phyloP scores from a whole-genome alignment of 164 flowering plant genomes.

The Sedum album region DNA sequence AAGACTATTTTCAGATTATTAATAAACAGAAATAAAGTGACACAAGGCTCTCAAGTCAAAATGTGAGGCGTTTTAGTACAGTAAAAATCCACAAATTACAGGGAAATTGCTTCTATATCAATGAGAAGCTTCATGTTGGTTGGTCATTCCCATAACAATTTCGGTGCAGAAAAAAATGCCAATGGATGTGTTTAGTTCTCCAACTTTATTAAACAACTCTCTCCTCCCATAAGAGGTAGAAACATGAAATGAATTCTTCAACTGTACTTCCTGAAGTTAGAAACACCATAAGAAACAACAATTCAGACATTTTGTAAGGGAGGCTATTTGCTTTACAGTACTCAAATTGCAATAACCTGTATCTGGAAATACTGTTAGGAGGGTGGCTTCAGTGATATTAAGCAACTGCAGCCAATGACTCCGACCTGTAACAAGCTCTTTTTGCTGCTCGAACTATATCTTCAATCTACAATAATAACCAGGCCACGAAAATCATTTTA shows the following conservation, averaged over 20 bases:
- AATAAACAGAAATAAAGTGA: no score
- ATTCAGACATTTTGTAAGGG: neutral
- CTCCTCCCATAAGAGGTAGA: neutral
- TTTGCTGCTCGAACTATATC: constrained; percentile 6
- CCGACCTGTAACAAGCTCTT: constrained; percentile 3
- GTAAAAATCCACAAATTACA: neutral
- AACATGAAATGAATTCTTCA: neutral
- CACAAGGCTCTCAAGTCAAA: neutral
- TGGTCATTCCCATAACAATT: neutral
- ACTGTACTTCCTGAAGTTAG: neutral
- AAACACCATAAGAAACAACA: neutral
- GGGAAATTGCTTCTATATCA: neutral
- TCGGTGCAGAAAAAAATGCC: neutral
- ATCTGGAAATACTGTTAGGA: neutral
- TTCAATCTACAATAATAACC: neutral
- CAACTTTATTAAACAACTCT: neutral
- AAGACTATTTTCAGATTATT: no score
- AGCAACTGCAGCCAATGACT: constrained; percentile 3
- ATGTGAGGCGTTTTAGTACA: neutral
- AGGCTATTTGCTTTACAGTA: neutral
- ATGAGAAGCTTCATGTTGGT: neutral
- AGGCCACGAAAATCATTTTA: no score
- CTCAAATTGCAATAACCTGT: neutral
- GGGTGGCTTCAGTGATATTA: neutral
- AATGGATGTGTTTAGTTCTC: neutral